Conservation (phyloP, 1,284 basidiomycete species). For the Fomes fomentarius region DNA sequence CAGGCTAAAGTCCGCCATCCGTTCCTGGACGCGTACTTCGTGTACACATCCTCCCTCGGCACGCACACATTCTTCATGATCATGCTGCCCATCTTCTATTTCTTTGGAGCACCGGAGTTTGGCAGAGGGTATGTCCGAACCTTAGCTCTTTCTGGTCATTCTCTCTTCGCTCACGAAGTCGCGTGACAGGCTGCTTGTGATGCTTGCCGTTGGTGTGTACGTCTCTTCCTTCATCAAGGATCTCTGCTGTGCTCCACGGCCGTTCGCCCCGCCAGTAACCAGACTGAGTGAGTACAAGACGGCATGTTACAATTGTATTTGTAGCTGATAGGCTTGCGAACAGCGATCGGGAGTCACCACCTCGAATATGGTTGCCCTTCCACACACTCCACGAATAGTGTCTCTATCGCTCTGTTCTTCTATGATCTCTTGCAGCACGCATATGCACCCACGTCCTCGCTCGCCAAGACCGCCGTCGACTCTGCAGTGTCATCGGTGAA, state of each 20-base stretch:
- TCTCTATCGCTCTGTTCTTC: conserved; percentile 86
- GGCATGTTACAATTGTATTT: neutral
- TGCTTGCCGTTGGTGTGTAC: conserved; percentile 85
- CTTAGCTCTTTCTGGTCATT: neutral
- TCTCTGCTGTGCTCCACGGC: conserved; percentile 88
- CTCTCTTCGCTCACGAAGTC: neutral
- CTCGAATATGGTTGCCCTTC: conserved; percentile 95
- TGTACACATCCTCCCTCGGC: conserved; percentile 87
- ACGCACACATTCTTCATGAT: conserved; percentile 97
- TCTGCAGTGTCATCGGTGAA: neutral
- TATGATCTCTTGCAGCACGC: conserved; percentile 58
- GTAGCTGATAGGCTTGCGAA: neutral
- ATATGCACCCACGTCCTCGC: conserved; percentile 36
- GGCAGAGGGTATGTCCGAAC: conserved; percentile 69
- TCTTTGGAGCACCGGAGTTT: conserved; percentile 78
- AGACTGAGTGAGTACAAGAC: conserved; percentile 68
- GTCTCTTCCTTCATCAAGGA: conserved; percentile 87
- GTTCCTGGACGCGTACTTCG: conserved; percentile 86
- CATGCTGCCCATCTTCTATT: conserved; percentile 84
- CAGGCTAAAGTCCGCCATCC: conserved; percentile 55
- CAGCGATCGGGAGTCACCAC: conserved; percentile 85
- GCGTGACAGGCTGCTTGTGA: conserved; percentile 60
- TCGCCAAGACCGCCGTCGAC: conserved; percentile 6
- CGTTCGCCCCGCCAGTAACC: conserved; percentile 88
- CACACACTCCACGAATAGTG: conserved; percentile 91